Evolutionary conservation across 148 eudicot species (phyloP).

Genomic region (Fagopyrum tataricum): DNA sequence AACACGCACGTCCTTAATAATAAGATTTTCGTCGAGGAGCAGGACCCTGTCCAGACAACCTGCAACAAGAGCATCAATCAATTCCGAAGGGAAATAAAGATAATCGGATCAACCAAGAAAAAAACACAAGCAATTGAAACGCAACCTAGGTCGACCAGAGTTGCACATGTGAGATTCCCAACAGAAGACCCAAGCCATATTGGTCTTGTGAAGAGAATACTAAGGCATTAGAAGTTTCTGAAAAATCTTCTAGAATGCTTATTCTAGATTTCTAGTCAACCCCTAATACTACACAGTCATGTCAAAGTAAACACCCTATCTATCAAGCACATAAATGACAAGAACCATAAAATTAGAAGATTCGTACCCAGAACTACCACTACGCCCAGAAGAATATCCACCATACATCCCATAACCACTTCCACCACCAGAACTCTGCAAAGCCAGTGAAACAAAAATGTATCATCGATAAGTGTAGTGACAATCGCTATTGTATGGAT

Average conservation of each 20-base stretch:
- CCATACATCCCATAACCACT: slow-evolving; percentile 80
- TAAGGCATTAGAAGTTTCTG: background rate
- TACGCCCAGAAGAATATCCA: slow-evolving; percentile 76
- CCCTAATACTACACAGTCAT: background rate
- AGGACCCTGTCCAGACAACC: slow-evolving; percentile 56
- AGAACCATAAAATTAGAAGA: background rate
- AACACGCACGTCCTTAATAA: slow-evolving; percentile 31
- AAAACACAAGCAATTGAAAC: no score
- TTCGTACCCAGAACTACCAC: slow-evolving; percentile 68
- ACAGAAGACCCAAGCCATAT: background rate
- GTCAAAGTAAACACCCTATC: no score
- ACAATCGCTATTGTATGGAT: background rate
- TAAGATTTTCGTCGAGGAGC: slow-evolving; percentile 60
- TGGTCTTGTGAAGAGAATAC: background rate
- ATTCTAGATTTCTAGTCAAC: background rate
- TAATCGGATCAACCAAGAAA: background rate
- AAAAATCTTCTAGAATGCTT: background rate
- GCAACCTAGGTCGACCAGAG: background rate
- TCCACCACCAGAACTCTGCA: slow-evolving; percentile 52
- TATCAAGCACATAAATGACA: background rate
- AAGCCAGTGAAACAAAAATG: background rate
- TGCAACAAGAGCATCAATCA: slow-evolving; percentile 33
- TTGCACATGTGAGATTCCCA: background rate
- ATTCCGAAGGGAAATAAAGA: background rate
- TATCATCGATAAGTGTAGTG: background rate